Conservation (phyloP, 306 rosid species). For the Prunus mongolica region DNA sequence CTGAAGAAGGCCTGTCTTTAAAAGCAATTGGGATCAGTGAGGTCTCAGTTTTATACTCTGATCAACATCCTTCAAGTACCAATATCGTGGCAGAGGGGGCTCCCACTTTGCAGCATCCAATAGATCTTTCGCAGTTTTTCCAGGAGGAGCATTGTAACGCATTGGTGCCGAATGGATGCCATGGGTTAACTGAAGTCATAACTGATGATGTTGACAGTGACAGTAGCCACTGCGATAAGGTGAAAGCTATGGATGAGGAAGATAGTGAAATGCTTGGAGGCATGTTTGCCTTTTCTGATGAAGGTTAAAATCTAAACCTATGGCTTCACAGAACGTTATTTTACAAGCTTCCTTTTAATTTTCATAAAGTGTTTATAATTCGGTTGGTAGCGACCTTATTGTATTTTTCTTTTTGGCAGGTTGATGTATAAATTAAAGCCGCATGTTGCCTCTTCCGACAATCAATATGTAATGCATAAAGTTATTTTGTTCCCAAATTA, state of each 20-base stretch:
- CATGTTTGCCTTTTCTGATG: conserved; percentile 56
- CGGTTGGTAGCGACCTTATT: neutral
- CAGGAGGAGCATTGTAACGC: conserved; percentile 47
- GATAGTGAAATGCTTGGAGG: conserved; percentile 59
- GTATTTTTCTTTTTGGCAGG: conserved; percentile 11
- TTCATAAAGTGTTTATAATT: neutral
- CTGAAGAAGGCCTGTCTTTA: conserved; percentile 14
- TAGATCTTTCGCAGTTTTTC: conserved; percentile 32
- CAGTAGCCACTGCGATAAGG: conserved; percentile 39
- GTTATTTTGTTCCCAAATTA: conserved; percentile 18
- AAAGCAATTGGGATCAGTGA: conserved; percentile 20
- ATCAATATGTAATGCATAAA: conserved; percentile 1
- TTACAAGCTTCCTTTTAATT: neutral
- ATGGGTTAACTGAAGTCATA: conserved; percentile 37
- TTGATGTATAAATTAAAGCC: conserved; percentile 16
- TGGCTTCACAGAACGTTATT: neutral
- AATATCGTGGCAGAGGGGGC: conserved; percentile 24
- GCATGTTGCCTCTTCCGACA: neutral
- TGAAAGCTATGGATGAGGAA: conserved; percentile 40
- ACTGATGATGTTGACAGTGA: conserved; percentile 55
- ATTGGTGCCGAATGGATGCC: conserved; percentile 34
- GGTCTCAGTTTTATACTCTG: conserved; percentile 18
- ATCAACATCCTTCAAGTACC: conserved; percentile 24
- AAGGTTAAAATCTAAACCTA: conserved; percentile 39
- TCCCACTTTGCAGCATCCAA: conserved; percentile 30